These are phyloP conservation scores for Phaseolus coccineus DNA, from an alignment of 331 rosid species.

Conservation along the genomic window DNA sequence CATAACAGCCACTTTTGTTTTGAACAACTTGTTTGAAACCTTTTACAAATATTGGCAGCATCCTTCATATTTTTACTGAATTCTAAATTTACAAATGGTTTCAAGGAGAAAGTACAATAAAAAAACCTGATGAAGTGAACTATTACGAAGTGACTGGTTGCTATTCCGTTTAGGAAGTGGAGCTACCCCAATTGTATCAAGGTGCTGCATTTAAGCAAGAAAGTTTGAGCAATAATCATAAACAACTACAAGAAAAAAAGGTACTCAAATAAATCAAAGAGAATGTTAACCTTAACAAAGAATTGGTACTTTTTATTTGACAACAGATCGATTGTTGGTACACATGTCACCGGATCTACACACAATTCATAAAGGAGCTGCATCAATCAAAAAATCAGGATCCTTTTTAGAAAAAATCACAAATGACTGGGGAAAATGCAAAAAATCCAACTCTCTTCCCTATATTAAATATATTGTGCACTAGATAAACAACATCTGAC, in stretches of 20 bases:
- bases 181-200: constrained; percentile 79
- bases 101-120: neutral
- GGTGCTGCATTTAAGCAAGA: constrained; percentile 65
- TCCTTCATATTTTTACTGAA: neutral
- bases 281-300: constrained; percentile 73
- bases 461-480: constrained; percentile 3
- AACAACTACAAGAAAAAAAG: constrained; percentile 20
- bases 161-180: constrained; percentile 91
- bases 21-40: neutral
- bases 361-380: constrained; percentile 93
- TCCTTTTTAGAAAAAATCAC: constrained; percentile 15
- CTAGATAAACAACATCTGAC: constrained; percentile 56
- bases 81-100: constrained; percentile 3
- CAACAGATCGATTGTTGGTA: constrained; percentile 86
- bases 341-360: constrained; percentile 78
- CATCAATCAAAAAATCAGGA: constrained; percentile 46
- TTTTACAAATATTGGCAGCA: constrained; percentile 10
- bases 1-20: neutral
- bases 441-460: neutral
- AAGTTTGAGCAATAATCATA: constrained; percentile 1
- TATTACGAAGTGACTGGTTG: constrained; percentile 87
- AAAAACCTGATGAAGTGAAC: constrained; percentile 96
- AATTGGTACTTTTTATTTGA: constrained; percentile 80
- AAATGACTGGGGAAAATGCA: neutral
- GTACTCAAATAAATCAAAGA: constrained; percentile 32